Base-by-base conservation (phyloP, 2,329 filamentous ascomycete species). In the Blastomyces gilchristii region DNA sequence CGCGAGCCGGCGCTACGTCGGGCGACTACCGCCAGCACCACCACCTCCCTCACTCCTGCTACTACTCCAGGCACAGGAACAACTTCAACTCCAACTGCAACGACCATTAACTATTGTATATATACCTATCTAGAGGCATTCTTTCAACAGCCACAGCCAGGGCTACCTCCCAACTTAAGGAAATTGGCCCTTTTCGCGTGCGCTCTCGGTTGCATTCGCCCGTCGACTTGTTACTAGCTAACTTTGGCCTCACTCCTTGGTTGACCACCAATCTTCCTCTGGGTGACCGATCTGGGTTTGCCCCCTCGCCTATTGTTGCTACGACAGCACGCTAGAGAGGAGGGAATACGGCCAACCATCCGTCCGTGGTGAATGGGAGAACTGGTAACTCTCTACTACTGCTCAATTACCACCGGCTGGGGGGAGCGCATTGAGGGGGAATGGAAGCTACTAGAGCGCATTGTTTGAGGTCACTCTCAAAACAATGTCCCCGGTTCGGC, bases 1-100 rank as follows among this genome's bases (percentile, higher is more conserved):
- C 52, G 64, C 62, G 56, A 65, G 47, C 50, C 18, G 22, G 53
- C 52, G 52, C 61, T 45, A 57, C n/a, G 45, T 45, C 18, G 41
- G 61, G 22, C 58, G 58, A 39, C 53, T 47, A 59, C 41, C 41
- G n/a, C 41, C 57, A 45, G 43, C 49, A 53, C 18, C 14, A n/a
- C 3, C 11, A 8, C n/a, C n/a, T 22, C n/a, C n/a, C n/a, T 22
- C n/a, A 22, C n/a, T 22, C n/a, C n/a, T 22, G n/a, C 3, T 11
- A 6, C 57, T 4, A 18, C 7, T n/a, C 45, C 52, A 49, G 22
- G 12, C 28, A 28, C 39, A 16, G 28, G n/a, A 52, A 57, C 34
- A n/a, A 41, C 54, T 12, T 34, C 50, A 3, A 57, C 54, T 14
- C 41, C 47, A 34, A 53, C 7, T 18, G 14, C 50, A n/a, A 37